phyloP scores from a whole-genome alignment of 2,329 filamentous ascomycete species.

The Penicillium sp. region DNA sequence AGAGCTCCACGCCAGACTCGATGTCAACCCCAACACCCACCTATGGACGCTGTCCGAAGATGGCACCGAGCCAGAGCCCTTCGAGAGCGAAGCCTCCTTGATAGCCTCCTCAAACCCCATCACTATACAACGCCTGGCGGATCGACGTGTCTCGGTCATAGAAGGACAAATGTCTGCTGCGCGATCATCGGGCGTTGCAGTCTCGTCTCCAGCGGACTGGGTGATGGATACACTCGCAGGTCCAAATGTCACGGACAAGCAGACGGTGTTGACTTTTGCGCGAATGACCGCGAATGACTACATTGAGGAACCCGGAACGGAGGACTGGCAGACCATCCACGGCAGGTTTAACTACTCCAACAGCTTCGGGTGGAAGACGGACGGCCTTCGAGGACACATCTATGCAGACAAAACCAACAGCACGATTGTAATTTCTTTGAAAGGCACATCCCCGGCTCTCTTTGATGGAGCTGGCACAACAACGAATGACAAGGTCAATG shows the following conservation, averaged over 20 bases:
- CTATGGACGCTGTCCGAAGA: conserved; percentile 50
- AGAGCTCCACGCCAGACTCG: conserved; percentile 72
- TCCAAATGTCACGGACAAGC: conserved; percentile 82
- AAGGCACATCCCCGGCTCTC: conserved; percentile 85
- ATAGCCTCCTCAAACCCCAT: conserved; percentile 65
- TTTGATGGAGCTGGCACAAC: conserved; percentile 98
- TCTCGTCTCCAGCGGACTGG: conserved; percentile 76
- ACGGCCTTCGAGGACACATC: conserved; percentile 88
- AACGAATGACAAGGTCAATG: conserved; percentile 95
- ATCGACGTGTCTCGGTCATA: conserved; percentile 74
- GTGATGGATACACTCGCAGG: conserved; percentile 74
- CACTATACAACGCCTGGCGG: conserved; percentile 77
- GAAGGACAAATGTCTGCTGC: conserved; percentile 76
- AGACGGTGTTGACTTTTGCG: conserved; percentile 80
- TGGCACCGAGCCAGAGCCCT: conserved; percentile 41
- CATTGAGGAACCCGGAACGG: conserved; percentile 68
- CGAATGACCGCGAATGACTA: conserved; percentile 91
- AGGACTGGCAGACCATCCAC: conserved; percentile 82
- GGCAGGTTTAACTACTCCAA: conserved; percentile 79
- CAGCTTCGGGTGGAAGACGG: conserved; percentile 89
- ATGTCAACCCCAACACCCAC: conserved; percentile 64
- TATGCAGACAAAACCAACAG: conserved; percentile 84
- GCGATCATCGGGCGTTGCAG: conserved; percentile 66
- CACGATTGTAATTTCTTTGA: conserved; percentile 88
- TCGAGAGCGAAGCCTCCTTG: conserved; percentile 56